Conservation (phyloP, 2,329 filamentous ascomycete species). For the Aspergillus sp. region DNA sequence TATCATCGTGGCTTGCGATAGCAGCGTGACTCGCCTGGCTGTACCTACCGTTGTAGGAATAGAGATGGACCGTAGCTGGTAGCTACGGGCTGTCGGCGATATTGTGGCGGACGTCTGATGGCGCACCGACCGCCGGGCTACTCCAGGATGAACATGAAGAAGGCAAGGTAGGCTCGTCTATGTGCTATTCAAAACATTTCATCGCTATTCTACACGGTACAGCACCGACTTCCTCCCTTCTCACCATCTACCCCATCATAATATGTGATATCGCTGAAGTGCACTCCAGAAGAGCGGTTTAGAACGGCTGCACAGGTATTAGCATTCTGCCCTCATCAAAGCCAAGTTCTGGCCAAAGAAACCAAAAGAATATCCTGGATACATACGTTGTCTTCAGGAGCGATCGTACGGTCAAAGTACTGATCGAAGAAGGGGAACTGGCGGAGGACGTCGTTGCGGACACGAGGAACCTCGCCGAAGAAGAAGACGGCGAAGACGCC, state of each 20-base stretch:
- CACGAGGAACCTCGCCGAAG: slow-evolving; percentile 62
- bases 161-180: slow-evolving; percentile 24
- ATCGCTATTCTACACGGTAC: slow-evolving; percentile 38
- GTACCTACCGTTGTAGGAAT: not conserved
- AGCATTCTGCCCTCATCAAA: slow-evolving; percentile 13
- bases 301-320: slow-evolving; percentile 32
- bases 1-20: too few relatives aligned
- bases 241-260: slow-evolving; percentile 11
- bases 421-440: slow-evolving; percentile 57
- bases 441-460: slow-evolving; percentile 61
- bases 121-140: not conserved
- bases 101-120: not conserved
- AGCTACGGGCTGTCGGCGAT: not conserved
- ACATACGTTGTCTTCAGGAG: slow-evolving; percentile 62
- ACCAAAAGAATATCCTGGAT: not conserved
- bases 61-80: not conserved
- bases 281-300: slow-evolving; percentile 20
- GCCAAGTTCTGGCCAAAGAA: not conserved
- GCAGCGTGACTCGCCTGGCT: not conserved
- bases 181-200: slow-evolving; percentile 31
- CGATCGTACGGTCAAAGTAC: slow-evolving; percentile 57
- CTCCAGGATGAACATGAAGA: not conserved
- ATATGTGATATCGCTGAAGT: slow-evolving; percentile 1
- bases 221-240: slow-evolving; percentile 16
- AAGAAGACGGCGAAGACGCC: slow-evolving; percentile 62